Percentiles rank a stretch among this genome's conserved stretches.
Evolutionary conservation across 1,284 basidiomycete genomes (phyloP).

Genomic region (Anthracocystis setariae): DNA sequence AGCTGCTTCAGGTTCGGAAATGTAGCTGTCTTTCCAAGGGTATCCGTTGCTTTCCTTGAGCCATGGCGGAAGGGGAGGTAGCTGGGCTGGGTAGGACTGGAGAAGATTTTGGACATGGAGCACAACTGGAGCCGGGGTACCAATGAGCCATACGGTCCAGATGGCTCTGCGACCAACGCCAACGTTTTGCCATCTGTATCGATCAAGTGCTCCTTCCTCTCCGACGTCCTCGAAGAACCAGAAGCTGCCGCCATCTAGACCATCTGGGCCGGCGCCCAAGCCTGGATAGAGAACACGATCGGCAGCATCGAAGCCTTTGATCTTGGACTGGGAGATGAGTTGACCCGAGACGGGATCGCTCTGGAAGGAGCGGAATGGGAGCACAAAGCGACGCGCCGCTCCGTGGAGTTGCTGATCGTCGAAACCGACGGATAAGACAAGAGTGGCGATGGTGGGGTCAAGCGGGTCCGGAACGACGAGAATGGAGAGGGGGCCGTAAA

Average conservation of each 20-base stretch:
- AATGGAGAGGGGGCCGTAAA: constrained; percentile 41
- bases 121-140: constrained; percentile 40
- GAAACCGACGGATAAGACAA: constrained; percentile 42
- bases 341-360: constrained; percentile 17
- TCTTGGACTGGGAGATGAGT: constrained; percentile 15
- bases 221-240: constrained; percentile 55
- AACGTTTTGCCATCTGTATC: constrained; percentile 31
- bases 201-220: constrained; percentile 45
- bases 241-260: constrained; percentile 49
- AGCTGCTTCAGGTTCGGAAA: background rate
- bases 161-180: constrained; percentile 43
- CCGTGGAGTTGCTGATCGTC: constrained; percentile 18
- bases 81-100: constrained; percentile 21
- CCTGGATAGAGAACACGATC: constrained; percentile 36
- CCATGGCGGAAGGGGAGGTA: constrained; percentile 29
- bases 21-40: constrained; percentile 43
- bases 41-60: constrained; percentile 28
- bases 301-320: constrained; percentile 34
- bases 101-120: constrained; percentile 35
- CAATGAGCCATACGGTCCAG: constrained; percentile 55
- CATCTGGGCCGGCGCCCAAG: constrained; percentile 44
- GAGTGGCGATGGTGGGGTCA: constrained; percentile 40
- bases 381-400: constrained; percentile 37
- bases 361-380: constrained; percentile 50
- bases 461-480: constrained; percentile 41